Evolutionary conservation across 352 stramenopile genomes (phyloP).

Genomic region (Blastocystis sp.): DNA sequence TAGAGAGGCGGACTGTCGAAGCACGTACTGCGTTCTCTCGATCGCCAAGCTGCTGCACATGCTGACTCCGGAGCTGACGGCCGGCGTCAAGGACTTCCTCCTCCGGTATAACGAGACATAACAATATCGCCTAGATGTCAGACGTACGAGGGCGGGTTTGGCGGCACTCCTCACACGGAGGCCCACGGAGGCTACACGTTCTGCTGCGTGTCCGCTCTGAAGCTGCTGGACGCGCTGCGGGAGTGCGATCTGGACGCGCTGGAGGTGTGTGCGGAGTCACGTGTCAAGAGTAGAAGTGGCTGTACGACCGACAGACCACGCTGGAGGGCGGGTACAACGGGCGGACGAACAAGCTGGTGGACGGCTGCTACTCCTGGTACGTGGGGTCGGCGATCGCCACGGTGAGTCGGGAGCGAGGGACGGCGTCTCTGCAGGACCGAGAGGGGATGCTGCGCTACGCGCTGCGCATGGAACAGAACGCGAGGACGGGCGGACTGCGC

Average conservation of each 20-base stretch:
- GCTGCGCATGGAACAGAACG: slow-evolving; percentile 68
- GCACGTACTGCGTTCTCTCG: slow-evolving; percentile 92
- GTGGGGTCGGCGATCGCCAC: slow-evolving; percentile 82
- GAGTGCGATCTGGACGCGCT: slow-evolving; percentile 71
- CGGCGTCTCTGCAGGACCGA: slow-evolving; percentile 72
- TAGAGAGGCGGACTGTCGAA: slow-evolving; percentile 86
- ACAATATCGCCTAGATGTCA: slow-evolving; percentile 73
- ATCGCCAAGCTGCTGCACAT: slow-evolving; percentile 85
- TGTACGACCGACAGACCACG: not conserved
- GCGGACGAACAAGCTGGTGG: slow-evolving; percentile 96
- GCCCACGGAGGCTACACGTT: slow-evolving; percentile 97
- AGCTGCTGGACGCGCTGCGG: slow-evolving; percentile 74
- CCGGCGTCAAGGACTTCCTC: slow-evolving; percentile 71
- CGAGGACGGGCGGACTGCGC: slow-evolving; percentile 66
- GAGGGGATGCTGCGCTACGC: slow-evolving; percentile 75
- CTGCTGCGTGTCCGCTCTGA: slow-evolving; percentile 87
- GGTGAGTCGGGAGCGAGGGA: slow-evolving; percentile 66
- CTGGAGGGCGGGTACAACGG: slow-evolving; percentile 81
- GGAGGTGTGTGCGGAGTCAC: slow-evolving; percentile 46
- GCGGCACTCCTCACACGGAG: slow-evolving; percentile 76
- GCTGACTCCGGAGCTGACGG: slow-evolving; percentile 77
- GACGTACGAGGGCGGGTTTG: slow-evolving; percentile 94
- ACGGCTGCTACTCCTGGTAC: slow-evolving; percentile 99
- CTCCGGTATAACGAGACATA: slow-evolving; percentile 66
- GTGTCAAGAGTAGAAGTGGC: slow-evolving; percentile 47